phyloP scores from a whole-genome alignment of 2,329 filamentous ascomycete genomes.

The Saccharata proteae region DNA sequence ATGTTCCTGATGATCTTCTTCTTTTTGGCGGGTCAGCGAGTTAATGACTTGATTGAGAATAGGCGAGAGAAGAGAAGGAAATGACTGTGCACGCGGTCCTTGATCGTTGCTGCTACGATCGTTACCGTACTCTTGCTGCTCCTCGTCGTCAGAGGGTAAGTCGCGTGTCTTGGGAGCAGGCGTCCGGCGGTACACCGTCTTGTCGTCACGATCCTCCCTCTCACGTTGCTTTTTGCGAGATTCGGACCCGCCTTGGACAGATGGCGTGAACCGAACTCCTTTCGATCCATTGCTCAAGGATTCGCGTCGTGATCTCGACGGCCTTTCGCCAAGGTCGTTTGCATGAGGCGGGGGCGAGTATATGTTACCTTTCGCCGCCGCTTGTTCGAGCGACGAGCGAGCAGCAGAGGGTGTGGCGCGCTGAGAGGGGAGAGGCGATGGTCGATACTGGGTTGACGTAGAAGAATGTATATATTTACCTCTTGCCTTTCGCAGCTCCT shows the following conservation, averaged over 20 bases:
- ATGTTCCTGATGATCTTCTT: slow-evolving; percentile 6
- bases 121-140: neutral
- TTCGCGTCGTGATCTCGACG: neutral
- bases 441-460: too few relatives aligned
- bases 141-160: neutral
- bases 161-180: slow-evolving; percentile 2
- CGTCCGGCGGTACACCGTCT: slow-evolving; percentile 2
- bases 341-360: neutral
- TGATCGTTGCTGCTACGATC: slow-evolving; percentile 1
- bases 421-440: too few relatives aligned
- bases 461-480: slow-evolving; percentile 35
- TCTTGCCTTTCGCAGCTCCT: slow-evolving; percentile 53
- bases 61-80: slow-evolving; percentile 3
- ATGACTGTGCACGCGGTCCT: too few relatives aligned
- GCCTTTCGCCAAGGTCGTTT: neutral
- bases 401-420: neutral
- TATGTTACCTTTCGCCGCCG: neutral
- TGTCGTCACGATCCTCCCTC: too few relatives aligned
- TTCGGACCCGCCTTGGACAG: too few relatives aligned
- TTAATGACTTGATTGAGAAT: slow-evolving; percentile 5
- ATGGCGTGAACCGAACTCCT: too few relatives aligned
- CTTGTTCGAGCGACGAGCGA: neutral
- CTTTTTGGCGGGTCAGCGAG: slow-evolving; percentile 7
- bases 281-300: too few relatives aligned
- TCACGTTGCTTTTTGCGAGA: too few relatives aligned